Evolutionary conservation across 805 yeast species (phyloP).

Genomic region (Myxozyma monticola): DNA sequence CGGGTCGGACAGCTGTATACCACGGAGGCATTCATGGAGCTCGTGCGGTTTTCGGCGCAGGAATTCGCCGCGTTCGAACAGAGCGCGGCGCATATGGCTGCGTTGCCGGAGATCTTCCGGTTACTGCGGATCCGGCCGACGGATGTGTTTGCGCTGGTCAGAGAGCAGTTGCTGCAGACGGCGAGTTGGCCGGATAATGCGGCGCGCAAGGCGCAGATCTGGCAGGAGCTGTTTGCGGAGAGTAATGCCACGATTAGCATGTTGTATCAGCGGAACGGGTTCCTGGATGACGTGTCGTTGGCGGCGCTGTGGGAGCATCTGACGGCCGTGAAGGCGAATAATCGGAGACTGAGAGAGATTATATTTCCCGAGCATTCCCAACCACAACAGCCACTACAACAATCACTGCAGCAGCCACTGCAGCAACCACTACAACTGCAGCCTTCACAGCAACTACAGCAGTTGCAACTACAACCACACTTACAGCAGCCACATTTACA

Average conservation of each 20-base stretch:
- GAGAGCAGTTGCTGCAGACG: slow-evolving; percentile 16
- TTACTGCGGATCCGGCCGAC: slow-evolving; percentile 14
- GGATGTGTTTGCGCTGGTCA: slow-evolving; percentile 8
- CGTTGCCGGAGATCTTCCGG: slow-evolving; percentile 15
- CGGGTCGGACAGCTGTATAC: slow-evolving; percentile 22
- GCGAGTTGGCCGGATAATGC: slow-evolving; percentile 15
- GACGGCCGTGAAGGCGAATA: slow-evolving; percentile 19
- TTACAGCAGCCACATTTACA: neutral
- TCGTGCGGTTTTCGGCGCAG: slow-evolving; percentile 9
- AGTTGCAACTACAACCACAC: neutral
- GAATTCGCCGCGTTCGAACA: slow-evolving; percentile 20
- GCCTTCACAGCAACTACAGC: neutral
- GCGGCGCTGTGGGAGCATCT: slow-evolving; percentile 23
- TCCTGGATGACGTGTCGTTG: slow-evolving; percentile 20
- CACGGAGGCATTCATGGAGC: slow-evolving; percentile 22
- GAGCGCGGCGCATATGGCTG: neutral
- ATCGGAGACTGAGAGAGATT: slow-evolving; percentile 16
- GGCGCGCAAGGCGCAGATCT: slow-evolving; percentile 14
- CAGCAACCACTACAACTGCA: neutral
- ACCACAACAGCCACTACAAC: neutral
- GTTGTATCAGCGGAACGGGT: slow-evolving; percentile 15
- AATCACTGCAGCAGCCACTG: neutral
- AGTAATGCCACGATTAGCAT: slow-evolving; percentile 10
- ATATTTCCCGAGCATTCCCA: slow-evolving; percentile 3
- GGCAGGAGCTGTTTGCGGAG: slow-evolving; percentile 24